phyloP scores from a whole-genome alignment of 371 early-diverging fungal species.

The Mortierella sp. region DNA sequence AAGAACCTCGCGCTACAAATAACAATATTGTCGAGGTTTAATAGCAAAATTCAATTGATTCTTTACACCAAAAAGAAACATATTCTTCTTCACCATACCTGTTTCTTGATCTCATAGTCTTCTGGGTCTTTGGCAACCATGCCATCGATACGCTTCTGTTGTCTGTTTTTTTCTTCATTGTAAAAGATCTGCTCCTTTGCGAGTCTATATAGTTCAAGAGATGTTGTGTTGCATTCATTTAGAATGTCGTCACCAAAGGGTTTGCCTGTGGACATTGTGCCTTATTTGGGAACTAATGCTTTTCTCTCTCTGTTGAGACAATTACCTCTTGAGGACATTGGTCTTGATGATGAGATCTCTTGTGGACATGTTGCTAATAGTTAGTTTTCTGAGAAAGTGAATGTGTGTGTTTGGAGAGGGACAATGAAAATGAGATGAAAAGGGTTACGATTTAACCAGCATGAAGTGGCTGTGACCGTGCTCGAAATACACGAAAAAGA shows the following conservation, averaged over 20 bases:
- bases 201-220: constrained; percentile 15
- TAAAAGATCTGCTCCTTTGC: constrained; percentile 40
- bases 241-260: background rate
- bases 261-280: no score
- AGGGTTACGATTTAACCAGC: no score
- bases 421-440: background rate
- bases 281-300: no score
- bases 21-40: background rate
- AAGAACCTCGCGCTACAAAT: constrained; percentile 47
- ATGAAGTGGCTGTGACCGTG: background rate
- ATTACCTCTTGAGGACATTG: constrained; percentile 51
- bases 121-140: constrained; percentile 51
- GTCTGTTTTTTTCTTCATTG: constrained; percentile 27
- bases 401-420: background rate
- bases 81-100: constrained; percentile 21
- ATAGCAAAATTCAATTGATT: background rate
- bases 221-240: background rate
- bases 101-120: constrained; percentile 55
- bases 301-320: no score
- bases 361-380: constrained; percentile 32
- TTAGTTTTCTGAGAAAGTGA: background rate
- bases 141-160: constrained; percentile 34
- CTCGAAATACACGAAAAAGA: background rate
- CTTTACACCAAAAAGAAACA: background rate
- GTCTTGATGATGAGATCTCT: constrained; percentile 54